A percentile compares a stretch with the other conserved stretches of the same genome.
phyloP scores from a whole-genome alignment of 768 basidiomycete genomes.

The Dioszegia aurantiaca region DNA sequence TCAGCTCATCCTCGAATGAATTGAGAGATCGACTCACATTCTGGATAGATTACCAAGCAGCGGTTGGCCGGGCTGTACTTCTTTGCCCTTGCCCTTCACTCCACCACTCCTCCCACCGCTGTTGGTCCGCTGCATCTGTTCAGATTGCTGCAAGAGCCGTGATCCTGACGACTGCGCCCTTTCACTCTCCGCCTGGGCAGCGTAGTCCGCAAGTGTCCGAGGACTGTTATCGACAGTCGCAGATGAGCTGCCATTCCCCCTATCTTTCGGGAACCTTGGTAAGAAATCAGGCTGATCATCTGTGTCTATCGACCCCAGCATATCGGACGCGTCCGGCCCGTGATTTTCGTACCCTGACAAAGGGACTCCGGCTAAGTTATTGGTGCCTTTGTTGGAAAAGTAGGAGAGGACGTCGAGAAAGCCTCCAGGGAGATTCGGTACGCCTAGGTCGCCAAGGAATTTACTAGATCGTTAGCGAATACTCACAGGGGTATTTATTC shows the following conservation, averaged over 20 bases:
- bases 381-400: conserved; percentile 17
- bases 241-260: neutral
- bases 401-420: conserved; percentile 40
- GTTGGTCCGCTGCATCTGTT: conserved; percentile 2
- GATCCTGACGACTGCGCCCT: neutral
- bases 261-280: neutral
- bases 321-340: neutral
- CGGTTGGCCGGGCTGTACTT: conserved; percentile 2
- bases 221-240: neutral
- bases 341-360: neutral
- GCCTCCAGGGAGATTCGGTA: conserved; percentile 37
- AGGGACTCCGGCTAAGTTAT: conserved; percentile 16
- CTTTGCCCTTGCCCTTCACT: conserved; percentile 35
- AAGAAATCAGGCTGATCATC: neutral
- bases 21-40: neutral
- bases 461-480: conserved; percentile 25
- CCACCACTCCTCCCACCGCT: neutral
- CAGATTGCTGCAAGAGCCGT: neutral
- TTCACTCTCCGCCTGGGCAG: neutral
- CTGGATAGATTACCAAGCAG: conserved; percentile 9
- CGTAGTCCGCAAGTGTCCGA: neutral
- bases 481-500: no score
- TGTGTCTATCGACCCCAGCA: neutral
- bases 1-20: neutral
- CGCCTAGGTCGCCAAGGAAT: conserved; percentile 40